Evolutionary conservation across 768 basidiomycete species (phyloP).

Genomic region (Trametes cingulata): DNA sequence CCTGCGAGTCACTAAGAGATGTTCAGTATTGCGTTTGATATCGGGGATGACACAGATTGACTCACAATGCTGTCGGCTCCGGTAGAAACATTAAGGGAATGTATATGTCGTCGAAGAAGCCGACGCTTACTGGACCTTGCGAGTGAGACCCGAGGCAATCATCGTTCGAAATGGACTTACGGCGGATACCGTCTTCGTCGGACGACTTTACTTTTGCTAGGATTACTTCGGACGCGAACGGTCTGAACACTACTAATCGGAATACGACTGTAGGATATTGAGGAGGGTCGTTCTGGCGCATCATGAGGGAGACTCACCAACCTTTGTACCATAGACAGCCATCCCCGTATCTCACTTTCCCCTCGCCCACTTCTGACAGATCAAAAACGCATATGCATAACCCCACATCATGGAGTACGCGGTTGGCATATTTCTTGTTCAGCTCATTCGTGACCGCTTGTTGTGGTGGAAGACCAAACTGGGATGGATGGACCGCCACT

Average conservation of each 20-base stretch:
- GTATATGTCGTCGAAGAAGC: slow-evolving; percentile 95
- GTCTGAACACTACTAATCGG: slow-evolving; percentile 87
- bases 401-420: slow-evolving; percentile 86
- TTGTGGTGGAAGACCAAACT: slow-evolving; percentile 77
- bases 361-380: slow-evolving; percentile 82
- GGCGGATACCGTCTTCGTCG: slow-evolving; percentile 79
- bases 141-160: neutral
- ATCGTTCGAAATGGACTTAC: slow-evolving; percentile 45
- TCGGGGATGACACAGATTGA: neutral
- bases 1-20: slow-evolving; percentile 66
- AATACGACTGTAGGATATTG: slow-evolving; percentile 65
- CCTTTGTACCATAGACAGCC: slow-evolving; percentile 95
- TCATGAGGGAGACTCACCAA: slow-evolving; percentile 36
- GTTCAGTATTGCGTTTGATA: neutral
- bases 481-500: slow-evolving; percentile 82
- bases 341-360: slow-evolving; percentile 92
- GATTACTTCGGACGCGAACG: slow-evolving; percentile 88
- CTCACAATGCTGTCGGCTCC: slow-evolving; percentile 77
- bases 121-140: slow-evolving; percentile 63
- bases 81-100: slow-evolving; percentile 80
- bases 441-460: slow-evolving; percentile 82
- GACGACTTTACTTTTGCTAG: slow-evolving; percentile 87
- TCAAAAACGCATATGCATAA: slow-evolving; percentile 92
- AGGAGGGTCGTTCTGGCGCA: neutral
- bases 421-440: slow-evolving; percentile 95